Base-by-base conservation (phyloP, 768 basidiomycete genomes). In the Mycena chlorophos region DNA sequence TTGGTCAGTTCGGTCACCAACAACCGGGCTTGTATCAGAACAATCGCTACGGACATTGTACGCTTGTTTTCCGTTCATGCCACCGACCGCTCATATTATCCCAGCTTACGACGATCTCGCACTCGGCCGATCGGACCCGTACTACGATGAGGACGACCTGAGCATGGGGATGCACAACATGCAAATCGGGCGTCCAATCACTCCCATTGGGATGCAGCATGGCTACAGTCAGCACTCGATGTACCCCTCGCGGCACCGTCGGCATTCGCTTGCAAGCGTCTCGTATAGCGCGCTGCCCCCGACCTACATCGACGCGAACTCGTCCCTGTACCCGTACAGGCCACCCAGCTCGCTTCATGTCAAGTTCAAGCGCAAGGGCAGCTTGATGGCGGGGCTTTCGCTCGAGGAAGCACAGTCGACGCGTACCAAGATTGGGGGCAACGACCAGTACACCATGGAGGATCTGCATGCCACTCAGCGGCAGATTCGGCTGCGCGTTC, bases 331-430 rank as follows among this genome's bases (percentile, higher is more conserved):
- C n/a, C 81, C 40, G 22, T 82, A 78, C 65, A 78, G 77, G 20
- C 74, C 76, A 23, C 73, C 78, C 14, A 79, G 77, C 61, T 73
- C 79, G 25, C 71, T 78, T 37, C 73, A 82, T 51, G 74, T 90
- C 55, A 88, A 86, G 67, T 90, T 90, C 73, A 88, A 86, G 70
- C 82, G 84, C 67, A 89, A 86, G 73, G 86, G 85, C 12, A 75
- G 83, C 13, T 81, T 87, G 65, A 72, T 78, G 49, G 75, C 81
- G 20, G 88, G 88, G 5, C 79, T 90, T 61, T 83, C 78, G 34
- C 78, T 90, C 19, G 79, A 78, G 19, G 87, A 88, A 68, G 88
- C 88, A 16, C 86, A 88, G 62, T 78, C 60, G 38, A 62, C 83
- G 29, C 82, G 80, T 56, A 77, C 82, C 19, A 72, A 83, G 45